These are phyloP conservation scores for Talaromyces rugulosus DNA, from an alignment of 2,329 filamentous ascomycete species.

Conservation along the genomic window DNA sequence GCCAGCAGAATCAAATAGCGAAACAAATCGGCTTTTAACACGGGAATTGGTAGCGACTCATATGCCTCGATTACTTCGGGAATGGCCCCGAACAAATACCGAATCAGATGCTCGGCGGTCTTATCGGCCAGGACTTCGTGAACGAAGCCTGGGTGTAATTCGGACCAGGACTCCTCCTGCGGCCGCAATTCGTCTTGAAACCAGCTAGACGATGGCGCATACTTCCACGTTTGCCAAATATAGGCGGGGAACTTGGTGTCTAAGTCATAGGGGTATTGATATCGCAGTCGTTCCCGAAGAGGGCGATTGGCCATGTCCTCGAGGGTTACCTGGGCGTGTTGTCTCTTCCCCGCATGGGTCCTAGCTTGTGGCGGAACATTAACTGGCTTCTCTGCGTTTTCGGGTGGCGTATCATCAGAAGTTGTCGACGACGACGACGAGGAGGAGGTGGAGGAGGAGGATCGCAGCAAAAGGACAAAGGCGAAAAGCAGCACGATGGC, in stretches of 20 bases:
- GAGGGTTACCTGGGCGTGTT: slow-evolving; percentile 56
- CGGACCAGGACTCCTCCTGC: slow-evolving; percentile 84
- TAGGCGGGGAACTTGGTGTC: slow-evolving; percentile 89
- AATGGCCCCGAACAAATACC: slow-evolving; percentile 78
- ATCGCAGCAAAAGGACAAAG: slow-evolving; percentile 10
- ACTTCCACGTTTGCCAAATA: slow-evolving; percentile 99
- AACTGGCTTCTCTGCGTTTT: slow-evolving; percentile 1
- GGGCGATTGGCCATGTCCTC: slow-evolving; percentile 69
- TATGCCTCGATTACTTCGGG: slow-evolving; percentile 78
- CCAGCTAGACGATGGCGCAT: slow-evolving; percentile 68
- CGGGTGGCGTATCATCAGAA: background rate
- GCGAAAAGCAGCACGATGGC: slow-evolving; percentile 4
- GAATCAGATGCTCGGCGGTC: slow-evolving; percentile 74
- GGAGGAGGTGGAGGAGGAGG: background rate
- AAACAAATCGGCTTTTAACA: slow-evolving; percentile 77
- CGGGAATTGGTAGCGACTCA: slow-evolving; percentile 65
- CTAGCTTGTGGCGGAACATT: slow-evolving; percentile 13
- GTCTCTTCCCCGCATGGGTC: slow-evolving; percentile 36
- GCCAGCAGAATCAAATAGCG: slow-evolving; percentile 71
- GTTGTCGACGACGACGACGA: background rate
- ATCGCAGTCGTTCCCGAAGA: slow-evolving; percentile 75
- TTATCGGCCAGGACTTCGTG: slow-evolving; percentile 97
- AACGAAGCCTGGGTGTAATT: slow-evolving; percentile 82
- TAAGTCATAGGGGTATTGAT: slow-evolving; percentile 90
- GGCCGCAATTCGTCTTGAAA: slow-evolving; percentile 73